Percentiles rank a stretch among this genome's conserved stretches.
Conservation (phyloP, 2,329 filamentous ascomycete species). For the Lizonia empirigonia region DNA sequence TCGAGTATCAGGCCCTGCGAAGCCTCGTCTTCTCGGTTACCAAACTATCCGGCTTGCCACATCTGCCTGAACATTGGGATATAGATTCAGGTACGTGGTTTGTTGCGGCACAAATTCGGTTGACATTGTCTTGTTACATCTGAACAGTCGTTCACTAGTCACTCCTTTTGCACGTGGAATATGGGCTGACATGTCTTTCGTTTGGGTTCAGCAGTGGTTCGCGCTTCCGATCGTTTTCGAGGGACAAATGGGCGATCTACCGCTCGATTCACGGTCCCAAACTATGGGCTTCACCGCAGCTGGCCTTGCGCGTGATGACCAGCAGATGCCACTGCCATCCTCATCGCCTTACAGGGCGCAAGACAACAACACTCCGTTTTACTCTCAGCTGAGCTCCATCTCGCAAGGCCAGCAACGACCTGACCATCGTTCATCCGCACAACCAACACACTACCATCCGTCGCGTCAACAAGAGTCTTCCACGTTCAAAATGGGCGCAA, state of each 20-base stretch:
- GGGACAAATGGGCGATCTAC: constrained; percentile 50
- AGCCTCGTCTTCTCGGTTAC: constrained; percentile 38
- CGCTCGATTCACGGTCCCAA: constrained; percentile 37
- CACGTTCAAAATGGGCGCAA: constrained; percentile 45
- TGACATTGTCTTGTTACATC: constrained; percentile 14
- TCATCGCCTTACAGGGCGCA: constrained; percentile 27
- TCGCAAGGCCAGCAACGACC: constrained; percentile 35
- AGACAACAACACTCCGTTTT: constrained; percentile 41
- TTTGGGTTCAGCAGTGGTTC: constrained; percentile 53
- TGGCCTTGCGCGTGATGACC: constrained; percentile 36
- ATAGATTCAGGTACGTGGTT: constrained; percentile 46
- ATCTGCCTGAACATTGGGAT: constrained; percentile 30
- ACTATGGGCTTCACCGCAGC: constrained; percentile 39
- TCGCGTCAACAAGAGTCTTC: constrained; percentile 35
- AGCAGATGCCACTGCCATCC: constrained; percentile 18
- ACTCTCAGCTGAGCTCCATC: constrained; percentile 46
- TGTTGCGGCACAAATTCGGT: constrained; percentile 19
- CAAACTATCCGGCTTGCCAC: constrained; percentile 43
- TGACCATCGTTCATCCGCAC: constrained; percentile 37
- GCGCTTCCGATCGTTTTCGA: constrained; percentile 48
- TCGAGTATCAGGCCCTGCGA: constrained; percentile 24
- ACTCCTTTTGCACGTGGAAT: constrained; percentile 28
- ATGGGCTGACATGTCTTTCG: constrained; percentile 51
- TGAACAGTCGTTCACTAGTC: constrained; percentile 29
- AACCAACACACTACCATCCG: constrained; percentile 31